Conservation (phyloP, 2,329 filamentous ascomycete genomes). For the Cladosporium velox region DNA sequence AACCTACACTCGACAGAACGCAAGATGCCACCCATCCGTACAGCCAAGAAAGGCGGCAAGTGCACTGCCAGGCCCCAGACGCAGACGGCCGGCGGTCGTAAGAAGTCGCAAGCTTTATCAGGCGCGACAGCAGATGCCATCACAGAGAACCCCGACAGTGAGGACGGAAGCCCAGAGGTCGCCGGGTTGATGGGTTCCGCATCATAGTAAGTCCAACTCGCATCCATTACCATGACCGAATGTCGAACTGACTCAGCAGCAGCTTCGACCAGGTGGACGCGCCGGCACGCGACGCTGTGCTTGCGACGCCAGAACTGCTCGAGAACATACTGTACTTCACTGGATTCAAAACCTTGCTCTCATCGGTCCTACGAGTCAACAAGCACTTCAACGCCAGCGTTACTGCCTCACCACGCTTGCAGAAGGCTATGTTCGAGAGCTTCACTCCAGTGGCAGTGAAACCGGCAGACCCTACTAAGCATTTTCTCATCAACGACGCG, state of each 20-base stretch:
- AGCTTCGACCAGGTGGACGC: not conserved
- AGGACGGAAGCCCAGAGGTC: not conserved
- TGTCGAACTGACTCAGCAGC: not conserved
- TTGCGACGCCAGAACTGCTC: not conserved
- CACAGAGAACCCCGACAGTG: too few species aligned
- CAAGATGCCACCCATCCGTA: too few species aligned
- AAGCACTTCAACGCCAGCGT: not conserved
- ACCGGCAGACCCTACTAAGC: not conserved
- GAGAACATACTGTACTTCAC: not conserved
- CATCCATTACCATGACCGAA: not conserved
- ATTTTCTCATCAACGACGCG: not conserved
- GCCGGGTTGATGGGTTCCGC: not conserved
- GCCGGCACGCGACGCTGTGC: not conserved
- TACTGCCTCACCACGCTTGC: not conserved
- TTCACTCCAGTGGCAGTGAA: not conserved
- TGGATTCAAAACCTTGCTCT: not conserved
- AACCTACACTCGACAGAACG: too few species aligned
- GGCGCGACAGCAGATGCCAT: too few species aligned
- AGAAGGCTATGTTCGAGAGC: not conserved
- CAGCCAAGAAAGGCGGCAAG: too few species aligned
- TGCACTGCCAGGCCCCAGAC: too few species aligned
- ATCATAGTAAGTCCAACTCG: not conserved
- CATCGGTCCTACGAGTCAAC: not conserved
- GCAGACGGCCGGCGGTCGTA: too few species aligned
- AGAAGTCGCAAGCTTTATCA: too few species aligned